Conservation (phyloP, 768 basidiomycete species). For the Austroboletus eburneus region DNA sequence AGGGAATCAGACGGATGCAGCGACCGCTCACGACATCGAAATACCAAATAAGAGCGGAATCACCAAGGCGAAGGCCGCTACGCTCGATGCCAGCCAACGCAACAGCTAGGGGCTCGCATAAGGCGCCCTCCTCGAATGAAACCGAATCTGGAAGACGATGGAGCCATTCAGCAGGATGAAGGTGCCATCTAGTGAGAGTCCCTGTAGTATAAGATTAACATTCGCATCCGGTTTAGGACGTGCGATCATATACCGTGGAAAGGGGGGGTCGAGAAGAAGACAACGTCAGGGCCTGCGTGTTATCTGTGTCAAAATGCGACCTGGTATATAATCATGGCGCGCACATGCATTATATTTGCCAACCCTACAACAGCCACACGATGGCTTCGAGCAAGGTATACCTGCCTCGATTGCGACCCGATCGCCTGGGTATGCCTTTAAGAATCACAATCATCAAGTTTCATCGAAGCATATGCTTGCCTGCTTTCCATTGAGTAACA, state of each 20-base stretch:
- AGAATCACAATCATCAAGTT: not conserved
- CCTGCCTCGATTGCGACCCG: slow-evolving; percentile 67
- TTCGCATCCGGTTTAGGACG: not conserved
- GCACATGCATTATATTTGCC: slow-evolving; percentile 62
- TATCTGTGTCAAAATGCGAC: slow-evolving; percentile 1
- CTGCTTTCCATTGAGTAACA: slow-evolving; percentile 62
- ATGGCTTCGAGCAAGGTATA: slow-evolving; percentile 60
- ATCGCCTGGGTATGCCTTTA: slow-evolving; percentile 40
- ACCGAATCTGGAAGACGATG: slow-evolving; percentile 60
- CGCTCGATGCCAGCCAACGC: slow-evolving; percentile 67
- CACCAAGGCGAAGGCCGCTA: slow-evolving; percentile 59
- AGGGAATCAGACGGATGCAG: slow-evolving; percentile 12
- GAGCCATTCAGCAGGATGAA: slow-evolving; percentile 65
- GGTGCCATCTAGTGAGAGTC: slow-evolving; percentile 60
- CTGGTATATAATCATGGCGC: not conserved
- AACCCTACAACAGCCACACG: slow-evolving; percentile 59
- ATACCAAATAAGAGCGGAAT: slow-evolving; percentile 59
- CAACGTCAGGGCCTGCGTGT: slow-evolving; percentile 37
- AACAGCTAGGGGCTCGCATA: slow-evolving; percentile 66
- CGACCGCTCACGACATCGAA: not conserved
- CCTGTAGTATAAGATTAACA: slow-evolving; percentile 31
- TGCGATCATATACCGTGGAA: slow-evolving; percentile 49
- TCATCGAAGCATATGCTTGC: slow-evolving; percentile 25
- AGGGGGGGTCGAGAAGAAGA: slow-evolving; percentile 70
- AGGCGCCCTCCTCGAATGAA: slow-evolving; percentile 63